Percentiles rank a stretch among this genome's conserved stretches.
Conservation (phyloP, 805 yeast genomes). For the Starmerella apicola region DNA sequence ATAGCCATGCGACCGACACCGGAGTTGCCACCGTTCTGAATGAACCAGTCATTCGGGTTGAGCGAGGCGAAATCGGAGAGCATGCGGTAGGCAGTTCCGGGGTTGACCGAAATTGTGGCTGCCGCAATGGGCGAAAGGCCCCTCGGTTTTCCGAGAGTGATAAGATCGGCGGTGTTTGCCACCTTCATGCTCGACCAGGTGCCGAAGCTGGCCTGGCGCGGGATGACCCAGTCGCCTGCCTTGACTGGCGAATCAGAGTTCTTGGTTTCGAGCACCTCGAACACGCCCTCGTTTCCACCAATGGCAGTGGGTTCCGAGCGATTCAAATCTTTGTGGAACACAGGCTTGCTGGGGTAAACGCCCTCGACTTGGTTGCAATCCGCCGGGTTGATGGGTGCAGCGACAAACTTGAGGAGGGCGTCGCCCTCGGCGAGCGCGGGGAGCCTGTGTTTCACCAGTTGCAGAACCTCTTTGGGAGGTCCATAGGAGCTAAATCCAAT, state of each 20-base stretch:
- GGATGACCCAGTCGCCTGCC: conserved; percentile 82
- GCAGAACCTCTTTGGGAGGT: conserved; percentile 30
- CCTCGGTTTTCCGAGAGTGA: conserved; percentile 41
- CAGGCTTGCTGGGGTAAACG: conserved; percentile 70
- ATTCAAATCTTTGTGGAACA: conserved; percentile 35
- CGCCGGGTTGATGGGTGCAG: conserved; percentile 82
- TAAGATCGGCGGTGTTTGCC: conserved; percentile 40
- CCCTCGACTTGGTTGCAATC: conserved; percentile 81
- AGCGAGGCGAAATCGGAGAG: conserved; percentile 55
- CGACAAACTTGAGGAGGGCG: conserved; percentile 55
- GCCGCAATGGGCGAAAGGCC: conserved; percentile 36
- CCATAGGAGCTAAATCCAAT: conserved; percentile 60
- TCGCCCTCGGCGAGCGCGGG: conserved; percentile 27
- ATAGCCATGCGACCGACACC: conserved; percentile 88
- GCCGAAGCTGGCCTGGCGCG: conserved; percentile 65
- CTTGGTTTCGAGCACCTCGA: conserved; percentile 51
- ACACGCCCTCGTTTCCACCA: conserved; percentile 90
- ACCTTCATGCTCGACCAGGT: conserved; percentile 84
- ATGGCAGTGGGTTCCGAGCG: conserved; percentile 59
- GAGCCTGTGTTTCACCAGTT: conserved; percentile 29
- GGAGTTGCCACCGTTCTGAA: conserved; percentile 93
- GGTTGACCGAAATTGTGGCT: conserved; percentile 86
- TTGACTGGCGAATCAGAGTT: conserved; percentile 25
- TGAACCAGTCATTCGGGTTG: conserved; percentile 67
- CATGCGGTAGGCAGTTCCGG: conserved; percentile 84